Evolutionary conservation across 1,139 yeast genomes (phyloP), one percentile per base, ranked within the genome.

Genomic region (Kazachstania sp.): DNA sequence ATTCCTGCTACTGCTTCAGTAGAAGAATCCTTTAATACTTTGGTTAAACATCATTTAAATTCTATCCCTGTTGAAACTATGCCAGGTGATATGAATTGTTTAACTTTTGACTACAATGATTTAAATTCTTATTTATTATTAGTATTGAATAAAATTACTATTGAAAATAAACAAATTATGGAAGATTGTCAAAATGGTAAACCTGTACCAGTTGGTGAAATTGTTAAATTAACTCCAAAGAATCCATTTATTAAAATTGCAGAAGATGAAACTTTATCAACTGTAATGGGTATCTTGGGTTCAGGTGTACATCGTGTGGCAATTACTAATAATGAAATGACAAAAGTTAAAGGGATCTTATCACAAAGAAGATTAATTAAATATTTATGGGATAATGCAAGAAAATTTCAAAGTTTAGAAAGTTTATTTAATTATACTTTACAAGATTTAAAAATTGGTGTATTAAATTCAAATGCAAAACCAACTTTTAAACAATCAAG

Each of bases 241-340:
- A 92, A 87, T 58, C 95, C 95, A 5, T 87, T 90, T 62, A 75
- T 85, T 51, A 83, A 84, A 58, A 72, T 90, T 49, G 76, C 78
- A 45, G 88, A 86, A 57, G 63, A 74, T 31, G 90, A 85, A 49
- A 77, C 81, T 26, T 71, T 90, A 47, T 73, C 81, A 41, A 73
- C 79, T 2, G 97, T 86, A 2, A 85, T 86, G 62, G 95, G 87
- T 64, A 81, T 85, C 19, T 73, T 90, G 51, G 97, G 97, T 19
- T 79, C 84, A 45, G 98, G 98, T 13, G 95, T 88, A 9, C 98
- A 92, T 67, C 75, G 97, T 61, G 79, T 90, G 37, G 97, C 97
- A 18, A 84, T 90, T 49, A 78, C 86, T 12, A 77, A 82, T 60
- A 68, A 71, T 29, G 69, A 66, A 51, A 56, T 67, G 60, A 66